These are phyloP conservation scores for Madurella fahalii DNA, from an alignment of 2,329 filamentous ascomycete species.

Conservation along the genomic window DNA sequence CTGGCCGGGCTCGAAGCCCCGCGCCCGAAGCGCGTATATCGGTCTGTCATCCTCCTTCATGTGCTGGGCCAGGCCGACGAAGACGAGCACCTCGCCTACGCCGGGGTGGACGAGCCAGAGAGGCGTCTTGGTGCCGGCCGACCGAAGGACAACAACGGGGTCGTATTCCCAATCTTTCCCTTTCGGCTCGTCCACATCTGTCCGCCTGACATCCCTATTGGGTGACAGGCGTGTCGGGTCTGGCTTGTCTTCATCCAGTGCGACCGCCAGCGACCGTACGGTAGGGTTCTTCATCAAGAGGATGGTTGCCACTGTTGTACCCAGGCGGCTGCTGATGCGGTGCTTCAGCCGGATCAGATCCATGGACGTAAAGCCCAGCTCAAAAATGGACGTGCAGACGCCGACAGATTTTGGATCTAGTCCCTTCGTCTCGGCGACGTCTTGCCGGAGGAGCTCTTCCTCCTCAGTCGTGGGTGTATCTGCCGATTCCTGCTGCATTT, in stretches of 20 bases:
- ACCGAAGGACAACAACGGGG: slow-evolving; percentile 35
- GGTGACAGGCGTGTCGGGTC: slow-evolving; percentile 1
- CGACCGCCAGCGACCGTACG: slow-evolving; percentile 27
- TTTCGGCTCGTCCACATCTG: slow-evolving; percentile 1
- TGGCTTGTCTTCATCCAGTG: slow-evolving; percentile 23
- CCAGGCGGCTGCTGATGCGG: slow-evolving; percentile 30
- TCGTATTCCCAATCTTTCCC: slow-evolving; percentile 30
- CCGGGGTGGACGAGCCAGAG: slow-evolving; percentile 41
- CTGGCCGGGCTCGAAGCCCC: slow-evolving; percentile 40
- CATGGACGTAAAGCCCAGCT: slow-evolving; percentile 37
- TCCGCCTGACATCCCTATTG: slow-evolving; percentile 3
- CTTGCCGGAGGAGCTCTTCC: not conserved
- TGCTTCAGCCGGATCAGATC: slow-evolving; percentile 39
- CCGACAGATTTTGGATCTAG: slow-evolving; percentile 11
- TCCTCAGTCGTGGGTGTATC: not conserved
- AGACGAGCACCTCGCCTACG: slow-evolving; percentile 41
- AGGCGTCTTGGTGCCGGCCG: slow-evolving; percentile 32
- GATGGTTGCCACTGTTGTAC: slow-evolving; percentile 32
- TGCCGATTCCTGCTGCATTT: not conserved
- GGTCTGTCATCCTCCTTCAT: slow-evolving; percentile 36
- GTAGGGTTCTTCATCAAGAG: slow-evolving; percentile 35
- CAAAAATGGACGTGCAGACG: slow-evolving; percentile 2
- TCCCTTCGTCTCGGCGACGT: not conserved
- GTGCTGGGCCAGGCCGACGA: slow-evolving; percentile 35
- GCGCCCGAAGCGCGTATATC: slow-evolving; percentile 44